Base-by-base conservation (phyloP, 169 alveolate species). In the Cyclospora cayetanensis region DNA sequence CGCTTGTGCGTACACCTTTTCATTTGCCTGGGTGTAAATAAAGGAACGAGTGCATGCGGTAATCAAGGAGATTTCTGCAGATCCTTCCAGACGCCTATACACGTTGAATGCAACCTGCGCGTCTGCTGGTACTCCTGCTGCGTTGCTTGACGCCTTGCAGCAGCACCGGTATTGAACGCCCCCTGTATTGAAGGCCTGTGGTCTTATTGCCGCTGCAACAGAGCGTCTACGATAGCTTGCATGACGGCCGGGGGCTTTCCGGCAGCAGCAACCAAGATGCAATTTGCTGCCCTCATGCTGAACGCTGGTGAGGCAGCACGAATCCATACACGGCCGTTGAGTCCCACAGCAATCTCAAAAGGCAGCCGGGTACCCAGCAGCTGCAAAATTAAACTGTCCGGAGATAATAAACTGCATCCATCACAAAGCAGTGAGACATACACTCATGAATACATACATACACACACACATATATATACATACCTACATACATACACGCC, bases 281-380 rank as follows among this genome's bases (percentile, higher is more conserved):
- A 79, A 46, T 87, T 87, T 1, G 72, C 92, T 27, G 53, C 74
- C 50, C 82, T 37, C 42, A 87, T 70, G 79, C 86, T 70, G 46
- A 66, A 60, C n/a, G 79, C 76, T 1, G 76, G 72, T 1, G 66
- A 55, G n/a, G 43, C 72, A 4, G 92, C 87, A 9, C 77, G 66
- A 34, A 87, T 34, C 92, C 92, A 87, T 15, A 87, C 65, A 29
- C 92, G 72, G 34, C 92, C 92, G 72, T 87, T 87, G 65, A 76
- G 60, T 0, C 87, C 92, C 12, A 41, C 37, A 41, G 92, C 92
- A 20, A 87, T 68, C 43, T 87, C 92, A 18, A 87, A 87, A 27
- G 60, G 65, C 11, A 87, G 37, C 1, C 77, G 74, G 77, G 42
- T 29, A 60, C 92, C 92, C 31, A 87, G 77, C 15, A 55, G 52